Percentiles rank a stretch among this genome's conserved stretches.
Evolutionary conservation across 345 rosid genomes (phyloP).

Genomic region (Citrus unshiu): DNA sequence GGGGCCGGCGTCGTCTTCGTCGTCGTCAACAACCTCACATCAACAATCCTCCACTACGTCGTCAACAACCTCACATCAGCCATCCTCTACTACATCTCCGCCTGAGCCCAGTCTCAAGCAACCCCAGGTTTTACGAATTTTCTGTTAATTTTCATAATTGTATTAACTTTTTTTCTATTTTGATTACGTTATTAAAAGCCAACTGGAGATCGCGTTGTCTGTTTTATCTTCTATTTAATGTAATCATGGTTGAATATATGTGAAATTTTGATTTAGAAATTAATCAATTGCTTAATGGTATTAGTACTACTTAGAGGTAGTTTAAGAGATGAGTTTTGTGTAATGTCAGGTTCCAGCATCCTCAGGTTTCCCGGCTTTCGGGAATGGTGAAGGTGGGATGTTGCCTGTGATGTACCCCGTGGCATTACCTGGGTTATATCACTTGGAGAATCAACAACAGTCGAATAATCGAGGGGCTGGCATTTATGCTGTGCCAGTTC

Average conservation of each 20-base stretch:
- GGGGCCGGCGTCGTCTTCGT: conserved; percentile 4
- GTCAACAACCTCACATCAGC: conserved; percentile 19
- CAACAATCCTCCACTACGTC: conserved; percentile 17
- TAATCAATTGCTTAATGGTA: background rate
- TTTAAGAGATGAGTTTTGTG: background rate
- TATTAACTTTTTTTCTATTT: background rate
- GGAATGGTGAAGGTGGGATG: conserved; percentile 52
- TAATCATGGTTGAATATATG: background rate
- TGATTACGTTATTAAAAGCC: background rate
- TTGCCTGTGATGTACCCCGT: conserved; percentile 61
- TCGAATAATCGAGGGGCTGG: conserved; percentile 66
- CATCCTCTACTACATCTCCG: conserved; percentile 20
- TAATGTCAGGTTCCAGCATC: conserved; percentile 38
- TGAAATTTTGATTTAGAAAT: background rate
- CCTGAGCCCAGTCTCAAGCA: conserved; percentile 26
- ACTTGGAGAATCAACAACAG: conserved; percentile 57
- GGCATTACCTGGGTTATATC: conserved; percentile 38
- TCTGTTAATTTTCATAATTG: background rate
- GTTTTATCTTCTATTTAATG: background rate
- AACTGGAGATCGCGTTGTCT: background rate
- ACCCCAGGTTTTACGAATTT: conserved; percentile 34
- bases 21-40: conserved; percentile 19
- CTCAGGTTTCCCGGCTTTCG: conserved; percentile 33
- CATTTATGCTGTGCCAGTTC: conserved; percentile 78
- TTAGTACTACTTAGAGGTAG: too few species aligned